A percentile compares a stretch with the other conserved stretches of the same genome.
phyloP scores from a whole-genome alignment of 208 protist genomes.

The Phytomonas sp. region DNA sequence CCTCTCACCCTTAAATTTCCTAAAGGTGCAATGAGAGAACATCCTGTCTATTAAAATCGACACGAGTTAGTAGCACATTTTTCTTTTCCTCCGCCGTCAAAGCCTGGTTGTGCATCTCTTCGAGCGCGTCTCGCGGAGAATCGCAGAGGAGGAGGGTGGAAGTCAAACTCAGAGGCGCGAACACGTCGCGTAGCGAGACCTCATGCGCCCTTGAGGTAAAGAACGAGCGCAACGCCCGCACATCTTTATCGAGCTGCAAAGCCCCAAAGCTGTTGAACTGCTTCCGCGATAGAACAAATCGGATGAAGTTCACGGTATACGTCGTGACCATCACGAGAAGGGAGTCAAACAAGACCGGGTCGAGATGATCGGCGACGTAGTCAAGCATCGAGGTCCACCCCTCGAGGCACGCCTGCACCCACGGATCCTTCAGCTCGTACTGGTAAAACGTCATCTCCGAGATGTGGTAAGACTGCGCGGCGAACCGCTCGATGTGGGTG shows the following conservation, averaged over 20 bases:
- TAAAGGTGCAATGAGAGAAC: conserved; percentile 46
- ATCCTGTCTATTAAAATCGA: conserved; percentile 57
- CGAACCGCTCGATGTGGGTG: conserved; percentile 50
- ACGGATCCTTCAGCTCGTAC: conserved; percentile 77
- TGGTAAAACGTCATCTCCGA: conserved; percentile 71
- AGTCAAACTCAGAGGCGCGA: conserved; percentile 36
- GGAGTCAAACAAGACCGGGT: conserved; percentile 35
- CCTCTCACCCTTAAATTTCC: neutral
- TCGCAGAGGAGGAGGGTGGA: conserved; percentile 59
- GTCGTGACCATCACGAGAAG: conserved; percentile 37
- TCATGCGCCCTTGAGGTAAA: conserved; percentile 48
- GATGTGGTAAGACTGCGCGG: conserved; percentile 45
- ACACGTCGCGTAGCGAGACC: conserved; percentile 37
- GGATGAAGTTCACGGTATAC: conserved; percentile 18
- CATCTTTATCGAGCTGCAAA: conserved; percentile 76
- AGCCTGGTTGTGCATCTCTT: conserved; percentile 43
- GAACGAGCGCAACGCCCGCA: conserved; percentile 56
- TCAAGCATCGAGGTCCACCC: conserved; percentile 26
- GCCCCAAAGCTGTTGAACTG: conserved; percentile 54
- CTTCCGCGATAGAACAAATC: conserved; percentile 40
- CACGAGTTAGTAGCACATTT: conserved; percentile 40
- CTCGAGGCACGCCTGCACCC: conserved; percentile 57
- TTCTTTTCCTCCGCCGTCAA: conserved; percentile 72
- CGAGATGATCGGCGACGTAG: conserved; percentile 29
- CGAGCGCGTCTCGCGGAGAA: conserved; percentile 53